A percentile compares a stretch with the other conserved stretches of the same genome.
Evolutionary conservation across 768 basidiomycete genomes (phyloP).

Genomic region (Boletus subparvulus): DNA sequence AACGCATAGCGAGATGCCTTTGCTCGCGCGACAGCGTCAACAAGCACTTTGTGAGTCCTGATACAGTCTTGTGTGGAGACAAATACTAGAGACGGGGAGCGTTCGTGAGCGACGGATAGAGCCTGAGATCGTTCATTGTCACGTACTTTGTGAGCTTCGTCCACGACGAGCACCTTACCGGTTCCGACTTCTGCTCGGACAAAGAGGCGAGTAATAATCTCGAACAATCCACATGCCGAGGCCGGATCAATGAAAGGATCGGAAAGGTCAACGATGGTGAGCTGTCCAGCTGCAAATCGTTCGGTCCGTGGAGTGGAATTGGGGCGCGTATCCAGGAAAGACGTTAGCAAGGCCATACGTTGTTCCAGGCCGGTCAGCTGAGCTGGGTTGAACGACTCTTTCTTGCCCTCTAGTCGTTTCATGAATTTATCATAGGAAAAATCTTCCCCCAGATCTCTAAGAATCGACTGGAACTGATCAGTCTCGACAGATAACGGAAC

Average conservation of each 20-base stretch:
- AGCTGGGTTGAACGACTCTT: slow-evolving; percentile 52
- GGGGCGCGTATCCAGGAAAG: slow-evolving; percentile 47
- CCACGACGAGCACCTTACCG: slow-evolving; percentile 69
- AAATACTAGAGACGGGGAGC: slow-evolving; percentile 51
- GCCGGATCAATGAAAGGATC: slow-evolving; percentile 70
- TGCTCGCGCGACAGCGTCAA: slow-evolving; percentile 64
- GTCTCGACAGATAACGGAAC: background rate
- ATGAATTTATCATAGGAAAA: slow-evolving; percentile 55
- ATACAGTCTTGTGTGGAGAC: slow-evolving; percentile 41
- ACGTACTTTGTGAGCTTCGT: slow-evolving; percentile 71
- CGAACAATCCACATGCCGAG: slow-evolving; percentile 68
- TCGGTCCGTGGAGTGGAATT: slow-evolving; percentile 4
- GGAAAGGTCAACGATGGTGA: slow-evolving; percentile 70
- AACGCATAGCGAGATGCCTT: slow-evolving; percentile 68
- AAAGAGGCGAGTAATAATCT: slow-evolving; percentile 66
- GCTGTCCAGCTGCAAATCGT: slow-evolving; percentile 55
- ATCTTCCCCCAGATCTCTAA: slow-evolving; percentile 61
- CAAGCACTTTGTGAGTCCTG: slow-evolving; percentile 58
- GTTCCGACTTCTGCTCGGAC: slow-evolving; percentile 57
- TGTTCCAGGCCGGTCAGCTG: slow-evolving; percentile 61
- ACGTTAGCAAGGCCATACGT: slow-evolving; percentile 57
- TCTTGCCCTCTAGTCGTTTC: slow-evolving; percentile 43
- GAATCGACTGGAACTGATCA: slow-evolving; percentile 44
- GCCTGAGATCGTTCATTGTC: background rate
- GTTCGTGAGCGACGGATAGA: background rate